phyloP scores from a whole-genome alignment of 306 rosid genomes.

The Pueraria montana region DNA sequence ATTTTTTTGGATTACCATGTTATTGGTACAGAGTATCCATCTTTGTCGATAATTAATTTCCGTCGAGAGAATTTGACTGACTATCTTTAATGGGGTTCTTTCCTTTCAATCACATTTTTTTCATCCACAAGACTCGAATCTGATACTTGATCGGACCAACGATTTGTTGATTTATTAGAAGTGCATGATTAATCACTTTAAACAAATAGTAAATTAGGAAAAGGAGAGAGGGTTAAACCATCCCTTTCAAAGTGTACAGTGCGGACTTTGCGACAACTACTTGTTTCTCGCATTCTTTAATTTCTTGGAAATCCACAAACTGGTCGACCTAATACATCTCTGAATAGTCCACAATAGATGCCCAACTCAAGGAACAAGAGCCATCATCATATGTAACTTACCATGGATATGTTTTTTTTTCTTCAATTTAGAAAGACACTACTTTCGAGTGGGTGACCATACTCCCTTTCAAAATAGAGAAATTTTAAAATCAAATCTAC shows the following conservation, averaged over 20 bases:
- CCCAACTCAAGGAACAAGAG: slow-evolving; percentile 27
- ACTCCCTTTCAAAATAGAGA: not conserved
- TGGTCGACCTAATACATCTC: slow-evolving; percentile 39
- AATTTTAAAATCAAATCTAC: not conserved
- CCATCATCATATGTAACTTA: not conserved
- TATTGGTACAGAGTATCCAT: no score
- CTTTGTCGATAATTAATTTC: no score
- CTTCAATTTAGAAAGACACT: not conserved
- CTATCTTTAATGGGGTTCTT: no score
- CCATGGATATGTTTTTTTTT: not conserved
- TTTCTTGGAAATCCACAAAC: not conserved
- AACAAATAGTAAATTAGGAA: not conserved
- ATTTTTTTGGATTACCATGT: no score
- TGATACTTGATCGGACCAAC: no score
- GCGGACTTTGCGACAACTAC: not conserved
- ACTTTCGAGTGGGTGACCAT: slow-evolving; percentile 45
- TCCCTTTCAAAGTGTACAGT: not conserved
- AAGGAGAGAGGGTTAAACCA: not conserved
- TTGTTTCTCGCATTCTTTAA: not conserved
- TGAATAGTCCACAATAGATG: slow-evolving; percentile 38
- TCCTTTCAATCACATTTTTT: no score
- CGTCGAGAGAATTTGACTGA: no score
- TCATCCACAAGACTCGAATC: no score
- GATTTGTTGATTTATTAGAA: no score
- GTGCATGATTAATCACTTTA: no score